Evolutionary conservation across 2,329 filamentous ascomycete species (phyloP).

Genomic region (Arachnomyces sp.): DNA sequence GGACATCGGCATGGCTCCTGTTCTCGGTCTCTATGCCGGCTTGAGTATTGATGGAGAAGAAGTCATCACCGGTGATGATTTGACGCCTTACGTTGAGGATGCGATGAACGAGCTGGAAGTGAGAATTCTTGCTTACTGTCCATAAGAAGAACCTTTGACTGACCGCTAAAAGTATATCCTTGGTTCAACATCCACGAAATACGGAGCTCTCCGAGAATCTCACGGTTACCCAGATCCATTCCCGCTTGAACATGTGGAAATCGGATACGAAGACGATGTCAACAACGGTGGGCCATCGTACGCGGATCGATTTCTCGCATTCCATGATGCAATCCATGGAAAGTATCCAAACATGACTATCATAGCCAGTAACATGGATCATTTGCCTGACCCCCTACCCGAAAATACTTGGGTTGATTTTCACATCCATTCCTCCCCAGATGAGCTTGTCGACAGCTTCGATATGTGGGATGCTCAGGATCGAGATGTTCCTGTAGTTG

Average conservation of each 20-base stretch:
- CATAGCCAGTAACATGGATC: conserved; percentile 40
- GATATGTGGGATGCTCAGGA: conserved; percentile 47
- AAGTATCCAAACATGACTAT: conserved; percentile 50
- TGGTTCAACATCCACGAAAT: conserved; percentile 46
- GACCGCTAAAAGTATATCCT: conserved; percentile 40
- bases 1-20: conserved; percentile 49
- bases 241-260: conserved; percentile 51
- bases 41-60: conserved; percentile 46
- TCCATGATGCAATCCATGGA: conserved; percentile 49
- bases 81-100: conserved; percentile 50
- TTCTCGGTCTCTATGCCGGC: conserved; percentile 52
- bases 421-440: conserved; percentile 45
- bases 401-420: conserved; percentile 40
- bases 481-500: conserved; percentile 17
- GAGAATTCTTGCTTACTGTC: neutral
- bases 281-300: conserved; percentile 44
- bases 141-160: neutral
- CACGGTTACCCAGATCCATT: conserved; percentile 55
- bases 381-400: conserved; percentile 20
- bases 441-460: conserved; percentile 45
- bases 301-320: conserved; percentile 49
- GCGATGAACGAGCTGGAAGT: conserved; percentile 54
- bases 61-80: conserved; percentile 38
- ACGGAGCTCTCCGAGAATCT: conserved; percentile 48
- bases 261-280: conserved; percentile 61